A percentile compares a stretch with the other conserved stretches of the same genome.
phyloP scores from a whole-genome alignment of 2,329 filamentous ascomycete genomes.

The Malbranchea zuffiana region DNA sequence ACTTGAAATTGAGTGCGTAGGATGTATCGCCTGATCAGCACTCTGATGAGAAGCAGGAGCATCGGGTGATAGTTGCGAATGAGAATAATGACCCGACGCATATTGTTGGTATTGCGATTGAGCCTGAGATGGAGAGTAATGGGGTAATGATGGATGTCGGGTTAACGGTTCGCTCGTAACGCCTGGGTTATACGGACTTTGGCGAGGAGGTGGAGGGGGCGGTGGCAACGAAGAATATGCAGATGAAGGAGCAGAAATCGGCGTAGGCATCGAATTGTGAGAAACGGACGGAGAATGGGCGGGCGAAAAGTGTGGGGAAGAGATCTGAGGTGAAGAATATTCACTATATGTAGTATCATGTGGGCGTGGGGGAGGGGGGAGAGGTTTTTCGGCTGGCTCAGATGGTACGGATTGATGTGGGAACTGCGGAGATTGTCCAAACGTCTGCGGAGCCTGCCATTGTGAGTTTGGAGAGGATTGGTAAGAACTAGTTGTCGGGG shows the following conservation, averaged over 20 bases:
- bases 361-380: conserved; percentile 30
- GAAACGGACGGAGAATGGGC: conserved; percentile 18
- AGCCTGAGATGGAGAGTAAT: background rate
- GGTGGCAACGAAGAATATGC: conserved; percentile 14
- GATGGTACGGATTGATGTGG: conserved; percentile 11
- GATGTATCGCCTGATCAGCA: too few relatives aligned
- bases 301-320: conserved; percentile 21
- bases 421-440: conserved; percentile 8
- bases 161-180: too few relatives aligned
- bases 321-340: conserved; percentile 24
- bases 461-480: conserved; percentile 25
- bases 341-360: conserved; percentile 30
- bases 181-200: conserved; percentile 22
- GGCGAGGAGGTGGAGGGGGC: conserved; percentile 20
- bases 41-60: too few relatives aligned
- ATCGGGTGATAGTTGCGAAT: too few relatives aligned
- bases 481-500: conserved; percentile 21
- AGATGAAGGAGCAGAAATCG: conserved; percentile 4
- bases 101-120: conserved; percentile 11
- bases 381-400: conserved; percentile 17
- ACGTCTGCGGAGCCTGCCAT: conserved; percentile 25
- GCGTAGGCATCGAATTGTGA: conserved; percentile 14
- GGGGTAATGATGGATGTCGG: conserved; percentile 8
- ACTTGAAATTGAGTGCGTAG: conserved; percentile 7
- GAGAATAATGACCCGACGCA: conserved; percentile 9